Evolutionary conservation across 352 stramenopile species (phyloP), one percentile per base, ranked within the genome.

Genomic region (Poterioochromonas sp.): DNA sequence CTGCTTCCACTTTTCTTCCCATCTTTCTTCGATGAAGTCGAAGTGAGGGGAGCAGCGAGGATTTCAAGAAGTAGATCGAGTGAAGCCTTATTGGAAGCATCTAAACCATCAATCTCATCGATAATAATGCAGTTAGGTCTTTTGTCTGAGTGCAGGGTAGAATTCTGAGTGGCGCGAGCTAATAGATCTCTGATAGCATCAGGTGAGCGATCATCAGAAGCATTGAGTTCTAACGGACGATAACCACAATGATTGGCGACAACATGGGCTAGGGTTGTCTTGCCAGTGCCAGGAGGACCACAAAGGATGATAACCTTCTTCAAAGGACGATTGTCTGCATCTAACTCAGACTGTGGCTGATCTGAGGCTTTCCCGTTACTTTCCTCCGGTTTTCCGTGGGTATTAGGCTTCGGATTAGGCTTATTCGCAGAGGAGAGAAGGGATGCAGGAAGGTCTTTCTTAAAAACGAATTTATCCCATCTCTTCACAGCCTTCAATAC

Each of bases 101-200:
- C 95, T 0, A 93, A 93, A 29, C 95, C 95, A 83, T 98, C 95
- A 68, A 98, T 93, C 84, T 99, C 95, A 82, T 99, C 95, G 11
- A 99, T 81, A 82, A 99, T 97, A 79, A 99, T 90, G 80, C 92
- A 97, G 80, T 98, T 98, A 3, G 94, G 94, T 78, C 91, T 92
- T 71, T 65, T 60, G 12, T 37, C 68, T 12, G 83, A 58, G 32
- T 83, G 79, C 20, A 90, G 76, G 22, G 85, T 90, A 1, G 80
- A 80, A 29, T 86, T 88, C 73, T 90, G 83, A 84, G 89, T 89
- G 11, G 87, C 86, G 39, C 81, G 77, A 32, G 79, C 81, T 3
- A 97, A 85, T 77, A 94, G 93, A 81, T 97, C 93, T 76, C 87
- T 90, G 1, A 98, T 82, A 18, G 93, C 90, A 2, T 86, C 84